Conservation (phyloP, 495 filamentous ascomycete genomes). For the Annulohypoxylon bovei region DNA sequence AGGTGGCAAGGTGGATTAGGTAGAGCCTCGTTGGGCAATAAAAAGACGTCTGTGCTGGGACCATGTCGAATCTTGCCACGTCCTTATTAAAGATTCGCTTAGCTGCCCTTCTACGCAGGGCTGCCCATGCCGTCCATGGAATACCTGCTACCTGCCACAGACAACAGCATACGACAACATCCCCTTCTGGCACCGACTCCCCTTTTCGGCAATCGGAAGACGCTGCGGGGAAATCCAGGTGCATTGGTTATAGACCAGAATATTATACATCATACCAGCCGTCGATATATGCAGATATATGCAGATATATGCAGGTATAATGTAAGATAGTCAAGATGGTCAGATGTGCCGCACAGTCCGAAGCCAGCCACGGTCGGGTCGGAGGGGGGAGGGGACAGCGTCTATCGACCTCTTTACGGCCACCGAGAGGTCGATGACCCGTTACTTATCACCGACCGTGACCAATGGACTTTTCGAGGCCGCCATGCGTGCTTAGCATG, state of each 20-base stretch:
- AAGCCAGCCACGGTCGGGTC: background rate
- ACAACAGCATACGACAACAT: background rate
- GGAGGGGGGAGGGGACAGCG: background rate
- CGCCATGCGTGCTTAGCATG: background rate
- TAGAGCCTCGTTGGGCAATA: constrained; percentile 13
- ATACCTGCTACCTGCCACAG: no score
- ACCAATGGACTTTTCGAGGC: background rate
- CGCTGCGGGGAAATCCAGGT: background rate
- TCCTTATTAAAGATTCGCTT: constrained; percentile 7
- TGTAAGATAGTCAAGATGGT: background rate
- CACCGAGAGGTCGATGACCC: background rate
- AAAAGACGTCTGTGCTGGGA: constrained; percentile 11
- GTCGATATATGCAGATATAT: background rate
- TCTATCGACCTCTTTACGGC: background rate
- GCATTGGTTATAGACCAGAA: background rate
- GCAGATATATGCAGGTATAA: background rate
- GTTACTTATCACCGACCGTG: background rate
- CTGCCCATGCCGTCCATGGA: no score
- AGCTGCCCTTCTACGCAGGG: no score
- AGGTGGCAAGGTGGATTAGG: background rate
- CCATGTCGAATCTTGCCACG: constrained; percentile 3
- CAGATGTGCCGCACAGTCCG: background rate
- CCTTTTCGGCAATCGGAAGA: background rate
- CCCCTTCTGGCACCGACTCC: background rate
- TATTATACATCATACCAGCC: background rate